Percentiles rank a stretch among this genome's conserved stretches.
phyloP scores from a whole-genome alignment of 345 rosid genomes.

The Camelina hispida region DNA sequence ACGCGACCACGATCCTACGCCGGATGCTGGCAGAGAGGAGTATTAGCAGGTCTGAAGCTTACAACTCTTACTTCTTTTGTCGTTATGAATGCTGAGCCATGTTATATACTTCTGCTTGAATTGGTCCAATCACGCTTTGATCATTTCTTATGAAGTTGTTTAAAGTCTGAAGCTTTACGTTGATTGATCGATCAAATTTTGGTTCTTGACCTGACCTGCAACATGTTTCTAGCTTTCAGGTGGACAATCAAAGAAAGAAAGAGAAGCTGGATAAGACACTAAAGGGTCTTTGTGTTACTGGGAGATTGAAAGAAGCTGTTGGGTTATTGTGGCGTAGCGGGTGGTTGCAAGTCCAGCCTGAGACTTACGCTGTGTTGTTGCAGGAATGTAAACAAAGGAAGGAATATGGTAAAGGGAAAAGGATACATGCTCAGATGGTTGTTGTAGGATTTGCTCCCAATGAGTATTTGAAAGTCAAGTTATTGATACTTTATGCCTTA shows the following conservation, averaged over 20 bases:
- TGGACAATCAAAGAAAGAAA: constrained; percentile 43
- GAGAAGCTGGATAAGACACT: constrained; percentile 57
- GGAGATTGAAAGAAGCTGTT: constrained; percentile 72
- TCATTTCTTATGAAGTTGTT: background rate
- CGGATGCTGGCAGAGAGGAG: constrained; percentile 61
- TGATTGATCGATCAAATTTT: constrained; percentile 1
- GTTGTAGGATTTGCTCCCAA: constrained; percentile 52
- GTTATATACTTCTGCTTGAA: background rate
- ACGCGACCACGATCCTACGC: constrained; percentile 74
- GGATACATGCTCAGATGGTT: constrained; percentile 76
- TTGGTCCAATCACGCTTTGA: background rate
- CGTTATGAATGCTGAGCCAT: constrained; percentile 6
- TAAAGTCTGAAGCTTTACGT: constrained; percentile 21
- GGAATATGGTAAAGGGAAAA: constrained; percentile 53
- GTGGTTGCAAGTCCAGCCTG: constrained; percentile 40
- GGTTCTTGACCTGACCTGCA: constrained; percentile 17
- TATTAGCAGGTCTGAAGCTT: constrained; percentile 64
- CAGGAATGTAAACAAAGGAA: constrained; percentile 71
- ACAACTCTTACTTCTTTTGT: background rate
- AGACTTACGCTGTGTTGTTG: constrained; percentile 59
- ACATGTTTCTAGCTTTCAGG: constrained; percentile 65
- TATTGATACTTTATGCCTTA: constrained; percentile 64
- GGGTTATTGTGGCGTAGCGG: constrained; percentile 56
- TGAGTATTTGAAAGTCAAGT: constrained; percentile 61
- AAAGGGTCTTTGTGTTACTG: constrained; percentile 38